phyloP scores from a whole-genome alignment of 2,329 filamentous ascomycete species.

The Trichoderma hamatum region DNA sequence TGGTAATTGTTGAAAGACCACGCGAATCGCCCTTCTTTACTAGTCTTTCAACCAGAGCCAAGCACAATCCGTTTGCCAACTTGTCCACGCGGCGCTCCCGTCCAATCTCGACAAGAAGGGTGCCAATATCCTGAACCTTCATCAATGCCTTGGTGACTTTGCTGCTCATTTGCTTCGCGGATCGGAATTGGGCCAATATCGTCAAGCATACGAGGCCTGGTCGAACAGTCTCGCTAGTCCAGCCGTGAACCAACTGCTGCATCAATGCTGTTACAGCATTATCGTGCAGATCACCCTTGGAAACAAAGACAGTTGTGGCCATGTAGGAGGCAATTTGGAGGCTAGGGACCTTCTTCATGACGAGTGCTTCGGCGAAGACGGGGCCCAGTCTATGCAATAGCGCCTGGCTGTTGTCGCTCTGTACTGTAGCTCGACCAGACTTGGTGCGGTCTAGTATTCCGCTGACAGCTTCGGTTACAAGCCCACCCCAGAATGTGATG shows the following conservation, averaged over 20 bases:
- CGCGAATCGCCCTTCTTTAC: conserved; percentile 61
- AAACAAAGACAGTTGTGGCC: conserved; percentile 81
- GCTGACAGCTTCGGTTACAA: conserved; percentile 83
- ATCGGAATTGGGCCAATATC: conserved; percentile 79
- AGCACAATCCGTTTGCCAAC: conserved; percentile 70
- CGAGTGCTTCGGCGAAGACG: conserved; percentile 75
- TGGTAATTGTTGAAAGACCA: conserved; percentile 62
- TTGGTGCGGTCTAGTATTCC: conserved; percentile 77
- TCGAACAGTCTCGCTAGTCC: conserved; percentile 71
- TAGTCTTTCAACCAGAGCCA: conserved; percentile 65
- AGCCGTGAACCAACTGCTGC: conserved; percentile 81
- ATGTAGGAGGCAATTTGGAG: conserved; percentile 89
- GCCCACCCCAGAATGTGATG: conserved; percentile 86
- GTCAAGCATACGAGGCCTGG: conserved; percentile 79
- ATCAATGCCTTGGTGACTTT: conserved; percentile 71
- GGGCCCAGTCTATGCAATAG: conserved; percentile 68
- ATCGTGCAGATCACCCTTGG: conserved; percentile 79
- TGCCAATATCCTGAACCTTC: conserved; percentile 63
- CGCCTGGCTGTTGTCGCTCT: conserved; percentile 79
- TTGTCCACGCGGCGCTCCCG: conserved; percentile 70
- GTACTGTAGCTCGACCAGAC: conserved; percentile 74
- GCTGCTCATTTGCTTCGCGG: conserved; percentile 68
- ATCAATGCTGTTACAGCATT: conserved; percentile 82
- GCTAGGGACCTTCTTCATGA: conserved; percentile 74
- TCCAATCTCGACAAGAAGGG: conserved; percentile 63